These are phyloP conservation scores for Solanum chacoense DNA, from an alignment of 305 asterid genomes.

Conservation along the genomic window DNA sequence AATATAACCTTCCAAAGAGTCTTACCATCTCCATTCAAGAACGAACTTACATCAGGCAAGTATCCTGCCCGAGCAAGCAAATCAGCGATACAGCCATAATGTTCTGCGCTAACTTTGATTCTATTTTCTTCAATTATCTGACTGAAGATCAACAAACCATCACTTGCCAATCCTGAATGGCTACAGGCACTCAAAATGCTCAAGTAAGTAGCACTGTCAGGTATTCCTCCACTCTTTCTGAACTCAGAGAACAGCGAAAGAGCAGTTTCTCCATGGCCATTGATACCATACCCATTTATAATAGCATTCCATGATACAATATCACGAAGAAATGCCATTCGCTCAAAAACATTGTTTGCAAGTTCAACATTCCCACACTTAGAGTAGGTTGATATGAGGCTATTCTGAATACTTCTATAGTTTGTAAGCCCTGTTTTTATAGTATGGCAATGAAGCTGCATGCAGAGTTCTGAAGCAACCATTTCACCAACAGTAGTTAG, in stretches of 20 bases:
- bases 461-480: slow-evolving; percentile 3
- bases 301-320: slow-evolving; percentile 12
- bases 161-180: slow-evolving; percentile 8
- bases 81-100: slow-evolving; percentile 5
- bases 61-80: slow-evolving; percentile 11
- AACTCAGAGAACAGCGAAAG: slow-evolving; percentile 5
- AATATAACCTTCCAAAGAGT: slow-evolving; percentile 6
- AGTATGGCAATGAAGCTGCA: slow-evolving; percentile 13
- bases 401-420: slow-evolving; percentile 1
- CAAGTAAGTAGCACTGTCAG: slow-evolving; percentile 6
- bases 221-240: background rate
- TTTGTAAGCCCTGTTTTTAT: background rate
- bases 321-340: slow-evolving; percentile 5
- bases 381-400: slow-evolving; percentile 11
- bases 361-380: slow-evolving; percentile 7
- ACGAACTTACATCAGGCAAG: background rate
- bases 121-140: slow-evolving; percentile 1
- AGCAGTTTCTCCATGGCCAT: slow-evolving; percentile 13
- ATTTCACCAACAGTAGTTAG: slow-evolving; percentile 6
- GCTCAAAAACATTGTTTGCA: slow-evolving; percentile 7
- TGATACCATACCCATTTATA: slow-evolving; percentile 13
- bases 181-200: slow-evolving; percentile 8
- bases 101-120: background rate
- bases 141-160: slow-evolving; percentile 6
- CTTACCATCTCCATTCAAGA: background rate